Evolutionary conservation across 192 early-diverging fungal species (phyloP).

Genomic region (Spinellus fusiger): DNA sequence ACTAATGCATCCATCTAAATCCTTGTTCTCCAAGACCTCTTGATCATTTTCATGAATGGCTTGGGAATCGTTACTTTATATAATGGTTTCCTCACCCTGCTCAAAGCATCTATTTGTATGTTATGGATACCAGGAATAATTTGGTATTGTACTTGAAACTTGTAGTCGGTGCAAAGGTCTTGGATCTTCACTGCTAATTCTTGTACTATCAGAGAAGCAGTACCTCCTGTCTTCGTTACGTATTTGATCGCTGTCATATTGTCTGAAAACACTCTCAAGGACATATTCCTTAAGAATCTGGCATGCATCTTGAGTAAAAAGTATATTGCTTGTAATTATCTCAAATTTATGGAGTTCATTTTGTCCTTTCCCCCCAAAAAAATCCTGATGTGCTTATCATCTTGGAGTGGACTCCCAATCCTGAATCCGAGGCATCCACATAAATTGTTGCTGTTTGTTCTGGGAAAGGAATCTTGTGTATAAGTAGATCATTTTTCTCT

Average conservation of each 20-base stretch:
- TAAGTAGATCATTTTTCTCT: too few relatives aligned
- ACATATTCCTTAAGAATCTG: too few relatives aligned
- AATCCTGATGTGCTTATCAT: neutral
- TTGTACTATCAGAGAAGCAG: too few relatives aligned
- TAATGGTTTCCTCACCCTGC: neutral
- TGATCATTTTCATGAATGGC: neutral
- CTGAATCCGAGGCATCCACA: slow-evolving; percentile 3
- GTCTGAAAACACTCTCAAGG: too few relatives aligned
- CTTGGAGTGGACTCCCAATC: neutral
- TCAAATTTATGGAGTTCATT: too few relatives aligned
- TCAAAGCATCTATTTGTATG: neutral
- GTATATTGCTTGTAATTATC: slow-evolving; percentile 1
- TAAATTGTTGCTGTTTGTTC: neutral
- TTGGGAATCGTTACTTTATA: neutral
- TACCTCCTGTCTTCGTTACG: too few relatives aligned
- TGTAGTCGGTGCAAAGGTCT: too few relatives aligned
- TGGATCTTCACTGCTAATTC: neutral
- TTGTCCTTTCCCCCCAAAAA: neutral
- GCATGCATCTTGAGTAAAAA: neutral
- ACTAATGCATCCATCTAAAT: slow-evolving; percentile 8
- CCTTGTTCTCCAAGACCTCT: neutral
- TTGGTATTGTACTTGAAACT: too few relatives aligned
- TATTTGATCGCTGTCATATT: too few relatives aligned
- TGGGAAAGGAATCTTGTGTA: too few relatives aligned
- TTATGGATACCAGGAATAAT: too few relatives aligned